Evolutionary conservation across 1,139 yeast genomes (phyloP).

Genomic region (Petasospora fabianii): DNA sequence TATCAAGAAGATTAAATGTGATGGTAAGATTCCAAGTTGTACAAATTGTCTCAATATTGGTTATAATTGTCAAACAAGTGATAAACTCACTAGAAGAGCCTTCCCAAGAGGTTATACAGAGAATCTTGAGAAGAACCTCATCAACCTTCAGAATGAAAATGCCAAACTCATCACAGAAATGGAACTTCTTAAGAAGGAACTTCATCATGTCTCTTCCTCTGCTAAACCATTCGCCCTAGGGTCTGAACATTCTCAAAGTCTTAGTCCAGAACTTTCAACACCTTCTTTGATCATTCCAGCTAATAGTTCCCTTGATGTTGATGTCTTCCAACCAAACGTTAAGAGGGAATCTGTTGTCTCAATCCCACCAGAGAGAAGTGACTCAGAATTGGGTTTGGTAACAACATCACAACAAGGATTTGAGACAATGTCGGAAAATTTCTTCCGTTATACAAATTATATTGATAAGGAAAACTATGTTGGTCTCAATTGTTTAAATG

Average conservation of each 20-base stretch:
- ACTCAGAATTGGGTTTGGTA: neutral
- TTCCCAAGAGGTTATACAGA: constrained; percentile 78
- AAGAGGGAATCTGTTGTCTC: constrained; percentile 10
- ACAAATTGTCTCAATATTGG: constrained; percentile 61
- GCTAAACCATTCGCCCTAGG: constrained; percentile 4
- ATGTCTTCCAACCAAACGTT: neutral
- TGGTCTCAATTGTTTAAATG: constrained; percentile 23
- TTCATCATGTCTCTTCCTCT: neutral
- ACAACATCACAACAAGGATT: no score
- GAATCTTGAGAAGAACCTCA: constrained; percentile 59
- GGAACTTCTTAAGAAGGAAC: constrained; percentile 12
- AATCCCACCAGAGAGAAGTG: constrained; percentile 1
- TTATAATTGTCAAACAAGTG: constrained; percentile 67
- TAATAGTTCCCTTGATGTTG: constrained; percentile 1
- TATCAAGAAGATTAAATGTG: constrained; percentile 72
- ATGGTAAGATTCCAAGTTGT: constrained; percentile 65
- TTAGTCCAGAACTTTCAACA: neutral
- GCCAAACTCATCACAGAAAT: constrained; percentile 14
- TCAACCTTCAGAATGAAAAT: constrained; percentile 52
- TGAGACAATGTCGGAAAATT: constrained; percentile 18
- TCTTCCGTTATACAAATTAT: constrained; percentile 24
- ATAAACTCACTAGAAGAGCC: constrained; percentile 67
- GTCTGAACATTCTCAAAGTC: constrained; percentile 3
- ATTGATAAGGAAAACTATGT: constrained; percentile 21
- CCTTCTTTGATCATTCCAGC: constrained; percentile 1